Evolutionary conservation across 345 rosid genomes (phyloP), one percentile per base, ranked within the genome.

Genomic region (Xanthoceras sorbifolium): DNA sequence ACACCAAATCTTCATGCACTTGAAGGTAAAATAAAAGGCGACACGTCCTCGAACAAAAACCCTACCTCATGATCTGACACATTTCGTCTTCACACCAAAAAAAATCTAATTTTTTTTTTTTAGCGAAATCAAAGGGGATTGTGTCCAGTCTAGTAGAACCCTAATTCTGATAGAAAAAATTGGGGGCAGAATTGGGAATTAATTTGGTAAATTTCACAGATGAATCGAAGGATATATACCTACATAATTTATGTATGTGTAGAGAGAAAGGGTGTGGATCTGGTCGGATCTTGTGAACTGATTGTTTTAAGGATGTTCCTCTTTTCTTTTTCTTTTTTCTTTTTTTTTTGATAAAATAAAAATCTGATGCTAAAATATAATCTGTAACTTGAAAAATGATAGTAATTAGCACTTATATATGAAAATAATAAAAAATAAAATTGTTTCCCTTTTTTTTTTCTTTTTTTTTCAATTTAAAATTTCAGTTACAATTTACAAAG

Each of bases 1-100:
- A 80, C 92, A 91, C 98, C 93, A 92, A 86, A 85, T 92, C 94
- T 81, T 96, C 97, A 96, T 93, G 83, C 99, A 96, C 86, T 75
- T 68, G 36, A 69, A 79, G 72, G 46, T 42, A 77, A 1, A 20
- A 60, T 15, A 32, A 68, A 72, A 70, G 52, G 60, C 34, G 28
- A 63, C 38, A 60, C 64, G 52, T 72, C 68, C 28, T 52, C 8
- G 3, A 1, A 71, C 57, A 20, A 79, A 77, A 88, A 84, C 86
- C 87, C 86, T 85, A 82, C 82, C 72, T 84, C 86, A 81, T 86
- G 92, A 88, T 91, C 93, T 80, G 78, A 61, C 74, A 76, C 90
- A 90, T 87, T 82, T 75, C 52, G 15, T 9, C 26, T 6, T 18
- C 17, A 7, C 10, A 42, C 9, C 9, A 42, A 42, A 42, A 42